Conservation (phyloP, 202 grass and related monocot species). For the Eragrostis tef region DNA sequence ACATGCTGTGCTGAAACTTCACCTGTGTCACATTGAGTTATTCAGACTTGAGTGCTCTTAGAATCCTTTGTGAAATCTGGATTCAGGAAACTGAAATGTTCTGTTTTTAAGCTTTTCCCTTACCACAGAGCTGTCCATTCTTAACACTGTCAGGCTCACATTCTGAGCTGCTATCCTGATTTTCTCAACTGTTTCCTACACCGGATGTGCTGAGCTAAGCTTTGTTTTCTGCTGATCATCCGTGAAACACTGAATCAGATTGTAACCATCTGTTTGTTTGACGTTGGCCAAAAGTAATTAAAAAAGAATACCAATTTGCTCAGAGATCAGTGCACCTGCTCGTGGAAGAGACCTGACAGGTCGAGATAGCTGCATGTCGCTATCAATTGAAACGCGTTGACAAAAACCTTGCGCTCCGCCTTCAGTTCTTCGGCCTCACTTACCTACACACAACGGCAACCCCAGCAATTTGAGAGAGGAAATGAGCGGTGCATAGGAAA, state of each 20-base stretch:
- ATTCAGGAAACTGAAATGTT: background rate
- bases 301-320: background rate
- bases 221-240: constrained; percentile 63
- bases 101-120: background rate
- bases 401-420: constrained; percentile 43
- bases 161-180: constrained; percentile 59
- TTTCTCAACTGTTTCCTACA: constrained; percentile 65
- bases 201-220: constrained; percentile 51
- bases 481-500: background rate
- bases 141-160: constrained; percentile 51
- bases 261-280: background rate
- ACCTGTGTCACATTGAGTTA: constrained; percentile 53
- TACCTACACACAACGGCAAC: constrained; percentile 48
- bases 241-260: background rate
- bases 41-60: background rate
- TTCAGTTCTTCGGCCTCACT: constrained; percentile 27
- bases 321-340: constrained; percentile 50
- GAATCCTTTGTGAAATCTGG: background rate
- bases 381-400: constrained; percentile 72
- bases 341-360: constrained; percentile 74
- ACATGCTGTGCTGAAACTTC: constrained; percentile 56
- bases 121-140: constrained; percentile 58
- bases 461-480: constrained; percentile 18
- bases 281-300: background rate
- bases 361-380: constrained; percentile 69